phyloP scores from a whole-genome alignment of 495 filamentous ascomycete genomes.

The Penicillium angulare region DNA sequence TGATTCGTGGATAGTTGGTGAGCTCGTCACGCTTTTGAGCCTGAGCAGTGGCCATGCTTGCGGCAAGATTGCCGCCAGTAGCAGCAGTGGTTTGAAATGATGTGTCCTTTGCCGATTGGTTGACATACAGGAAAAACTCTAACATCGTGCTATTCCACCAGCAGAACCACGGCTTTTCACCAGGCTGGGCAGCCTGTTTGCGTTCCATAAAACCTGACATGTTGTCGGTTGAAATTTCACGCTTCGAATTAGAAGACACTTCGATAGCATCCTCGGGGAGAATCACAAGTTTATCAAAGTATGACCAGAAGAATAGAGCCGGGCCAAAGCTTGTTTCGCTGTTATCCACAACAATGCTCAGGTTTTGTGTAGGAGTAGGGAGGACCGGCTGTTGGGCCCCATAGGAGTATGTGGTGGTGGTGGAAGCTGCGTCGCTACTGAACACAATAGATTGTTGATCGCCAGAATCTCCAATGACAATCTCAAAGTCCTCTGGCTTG shows the following conservation, averaged over 20 bases:
- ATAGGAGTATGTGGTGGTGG: constrained; percentile 53
- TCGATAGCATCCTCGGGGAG: constrained; percentile 55
- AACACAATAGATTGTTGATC: constrained; percentile 28
- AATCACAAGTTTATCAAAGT: constrained; percentile 82
- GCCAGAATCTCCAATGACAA: constrained; percentile 30
- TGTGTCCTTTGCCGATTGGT: constrained; percentile 49
- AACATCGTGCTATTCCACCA: constrained; percentile 81
- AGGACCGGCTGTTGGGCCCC: constrained; percentile 71
- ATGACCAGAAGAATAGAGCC: constrained; percentile 67
- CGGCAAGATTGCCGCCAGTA: constrained; percentile 16
- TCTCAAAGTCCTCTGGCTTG: constrained; percentile 33
- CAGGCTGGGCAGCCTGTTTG: constrained; percentile 51
- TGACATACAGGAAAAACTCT: constrained; percentile 78
- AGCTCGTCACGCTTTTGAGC: constrained; percentile 16
- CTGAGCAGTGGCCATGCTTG: constrained; percentile 17
- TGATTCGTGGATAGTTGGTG: constrained; percentile 62
- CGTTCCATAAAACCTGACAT: constrained; percentile 23
- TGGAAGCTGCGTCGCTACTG: constrained; percentile 17
- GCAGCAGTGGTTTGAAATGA: constrained; percentile 27
- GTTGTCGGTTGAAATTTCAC: constrained; percentile 28
- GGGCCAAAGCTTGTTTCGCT: constrained; percentile 63
- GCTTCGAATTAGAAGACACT: constrained; percentile 24
- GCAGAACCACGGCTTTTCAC: constrained; percentile 82
- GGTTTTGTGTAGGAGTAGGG: constrained; percentile 34
- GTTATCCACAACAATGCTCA: constrained; percentile 66